Percentiles rank a stretch among this genome's conserved stretches.
Conservation (phyloP, 2,329 filamentous ascomycete genomes). For the Apiospora malaysiana region DNA sequence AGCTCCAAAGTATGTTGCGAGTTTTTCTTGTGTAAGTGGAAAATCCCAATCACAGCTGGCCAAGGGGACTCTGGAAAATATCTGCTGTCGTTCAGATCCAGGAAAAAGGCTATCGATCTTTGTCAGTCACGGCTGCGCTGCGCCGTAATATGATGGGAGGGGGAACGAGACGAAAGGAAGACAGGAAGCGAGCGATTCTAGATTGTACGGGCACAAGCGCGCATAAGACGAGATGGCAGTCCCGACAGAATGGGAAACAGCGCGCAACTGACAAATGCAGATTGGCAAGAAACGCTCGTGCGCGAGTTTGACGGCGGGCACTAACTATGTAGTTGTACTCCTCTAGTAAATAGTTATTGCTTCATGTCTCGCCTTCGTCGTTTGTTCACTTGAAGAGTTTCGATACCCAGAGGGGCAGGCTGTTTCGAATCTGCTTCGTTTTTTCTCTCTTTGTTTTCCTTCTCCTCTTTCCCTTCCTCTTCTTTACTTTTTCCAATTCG, state of each 20-base stretch:
- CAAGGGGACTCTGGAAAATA: not conserved
- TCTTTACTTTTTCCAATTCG: not conserved
- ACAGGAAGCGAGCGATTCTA: not conserved
- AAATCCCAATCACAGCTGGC: not conserved
- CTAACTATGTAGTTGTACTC: too few species aligned
- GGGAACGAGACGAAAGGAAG: not conserved
- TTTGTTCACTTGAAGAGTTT: not conserved
- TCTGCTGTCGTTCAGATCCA: not conserved
- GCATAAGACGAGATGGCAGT: not conserved
- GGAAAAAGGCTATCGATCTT: not conserved
- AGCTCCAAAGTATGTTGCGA: not conserved
- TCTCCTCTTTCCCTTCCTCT: not conserved
- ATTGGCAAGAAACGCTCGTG: slow-evolving; percentile 11
- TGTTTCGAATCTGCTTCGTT: not conserved
- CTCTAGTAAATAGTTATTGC: not conserved
- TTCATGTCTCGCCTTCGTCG: not conserved
- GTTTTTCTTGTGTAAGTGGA: not conserved
- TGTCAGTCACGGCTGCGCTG: not conserved
- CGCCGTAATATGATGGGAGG: not conserved
- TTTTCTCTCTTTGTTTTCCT: too few species aligned
- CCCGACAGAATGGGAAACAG: slow-evolving; percentile 4
- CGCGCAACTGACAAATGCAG: not conserved
- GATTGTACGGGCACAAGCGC: not conserved
- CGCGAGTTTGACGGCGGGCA: not conserved
- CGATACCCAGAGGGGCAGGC: not conserved